phyloP scores from a whole-genome alignment of 805 yeast genomes.

The Starmerella etchellsii region DNA sequence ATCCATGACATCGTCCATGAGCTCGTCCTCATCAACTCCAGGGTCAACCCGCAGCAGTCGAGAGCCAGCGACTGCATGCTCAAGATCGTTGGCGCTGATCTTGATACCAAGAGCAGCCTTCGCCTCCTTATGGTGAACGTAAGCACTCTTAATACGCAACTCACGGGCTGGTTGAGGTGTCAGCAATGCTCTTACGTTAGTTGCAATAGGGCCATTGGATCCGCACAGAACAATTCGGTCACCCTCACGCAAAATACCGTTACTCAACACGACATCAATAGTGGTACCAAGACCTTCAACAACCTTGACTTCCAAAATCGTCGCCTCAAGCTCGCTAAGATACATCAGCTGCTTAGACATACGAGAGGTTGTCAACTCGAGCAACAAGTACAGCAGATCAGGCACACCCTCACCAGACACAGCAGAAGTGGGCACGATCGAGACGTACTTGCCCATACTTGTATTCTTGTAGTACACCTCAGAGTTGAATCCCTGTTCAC shows the following conservation, averaged over 20 bases:
- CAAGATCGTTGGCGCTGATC: constrained; percentile 94
- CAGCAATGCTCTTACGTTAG: constrained; percentile 85
- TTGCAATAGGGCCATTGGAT: constrained; percentile 94
- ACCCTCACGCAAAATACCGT: constrained; percentile 90
- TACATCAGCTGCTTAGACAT: constrained; percentile 98
- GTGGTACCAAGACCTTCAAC: constrained; percentile 98
- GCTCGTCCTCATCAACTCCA: constrained; percentile 93
- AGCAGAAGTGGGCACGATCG: constrained; percentile 97
- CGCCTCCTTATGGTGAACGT: constrained; percentile 91
- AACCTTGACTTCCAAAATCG: constrained; percentile 93
- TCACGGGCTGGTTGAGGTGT: constrained; percentile 98
- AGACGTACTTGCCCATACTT: constrained; percentile 84
- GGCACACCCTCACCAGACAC: constrained; percentile 99
- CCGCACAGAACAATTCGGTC: constrained; percentile 94
- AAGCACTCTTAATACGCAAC: constrained; percentile 90
- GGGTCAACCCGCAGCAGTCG: constrained; percentile 88
- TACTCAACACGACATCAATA: constrained; percentile 93
- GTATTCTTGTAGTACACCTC: constrained; percentile 92
- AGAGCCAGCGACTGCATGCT: constrained; percentile 98
- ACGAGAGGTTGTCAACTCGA: constrained; percentile 94
- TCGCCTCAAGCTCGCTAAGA: constrained; percentile 85
- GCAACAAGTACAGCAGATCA: constrained; percentile 85
- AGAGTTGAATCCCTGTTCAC: constrained; percentile 97
- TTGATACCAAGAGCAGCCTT: constrained; percentile 99
- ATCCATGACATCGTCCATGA: constrained; percentile 98